Evolutionary conservation across 2,329 filamentous ascomycete genomes (phyloP).

Genomic region (Penicillium griseofulvum): DNA sequence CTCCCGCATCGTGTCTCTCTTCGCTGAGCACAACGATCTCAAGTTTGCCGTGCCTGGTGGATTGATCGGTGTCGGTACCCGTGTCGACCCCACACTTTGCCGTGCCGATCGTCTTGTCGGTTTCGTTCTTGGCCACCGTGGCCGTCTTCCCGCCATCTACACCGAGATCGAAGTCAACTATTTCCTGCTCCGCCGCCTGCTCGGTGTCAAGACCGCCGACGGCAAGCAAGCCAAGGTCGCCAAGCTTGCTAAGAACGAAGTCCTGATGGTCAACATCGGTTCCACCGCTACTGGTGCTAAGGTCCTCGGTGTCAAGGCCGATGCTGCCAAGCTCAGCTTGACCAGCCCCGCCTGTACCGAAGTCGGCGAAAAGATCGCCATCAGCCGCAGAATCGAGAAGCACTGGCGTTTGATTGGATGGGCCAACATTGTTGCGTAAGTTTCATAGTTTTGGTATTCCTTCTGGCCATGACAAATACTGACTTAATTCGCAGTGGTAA

Average conservation of each 20-base stretch:
- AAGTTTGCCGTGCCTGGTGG: constrained; percentile 98
- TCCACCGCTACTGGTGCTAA: constrained; percentile 97
- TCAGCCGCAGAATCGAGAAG: constrained; percentile 96
- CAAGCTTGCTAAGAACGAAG: constrained; percentile 96
- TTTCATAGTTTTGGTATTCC: constrained; percentile 14
- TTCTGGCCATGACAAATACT: background rate
- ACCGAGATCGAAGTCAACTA: constrained; percentile 99
- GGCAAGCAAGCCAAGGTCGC: constrained; percentile 99
- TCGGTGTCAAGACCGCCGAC: constrained; percentile 96
- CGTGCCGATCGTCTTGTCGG: constrained; percentile 98
- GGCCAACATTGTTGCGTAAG: constrained; percentile 69
- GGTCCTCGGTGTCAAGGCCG: constrained; percentile 93
- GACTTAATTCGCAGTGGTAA: constrained; percentile 39
- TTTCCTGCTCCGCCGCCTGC: constrained; percentile 88
- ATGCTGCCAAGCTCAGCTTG: constrained; percentile 90
- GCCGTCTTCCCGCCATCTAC: constrained; percentile 92
- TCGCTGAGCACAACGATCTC: constrained; percentile 96
- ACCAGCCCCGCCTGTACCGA: constrained; percentile 95
- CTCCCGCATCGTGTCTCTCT: constrained; percentile 89
- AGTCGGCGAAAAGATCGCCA: constrained; percentile 95
- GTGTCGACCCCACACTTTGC: constrained; percentile 96
- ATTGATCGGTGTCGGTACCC: constrained; percentile 95
- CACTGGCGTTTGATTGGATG: constrained; percentile 96
- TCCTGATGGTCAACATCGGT: constrained; percentile 99
- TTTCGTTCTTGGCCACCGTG: constrained; percentile 93